These are phyloP conservation scores for Trichoderma sp. DNA, from an alignment of 2,329 filamentous ascomycete genomes.

Conservation along the genomic window DNA sequence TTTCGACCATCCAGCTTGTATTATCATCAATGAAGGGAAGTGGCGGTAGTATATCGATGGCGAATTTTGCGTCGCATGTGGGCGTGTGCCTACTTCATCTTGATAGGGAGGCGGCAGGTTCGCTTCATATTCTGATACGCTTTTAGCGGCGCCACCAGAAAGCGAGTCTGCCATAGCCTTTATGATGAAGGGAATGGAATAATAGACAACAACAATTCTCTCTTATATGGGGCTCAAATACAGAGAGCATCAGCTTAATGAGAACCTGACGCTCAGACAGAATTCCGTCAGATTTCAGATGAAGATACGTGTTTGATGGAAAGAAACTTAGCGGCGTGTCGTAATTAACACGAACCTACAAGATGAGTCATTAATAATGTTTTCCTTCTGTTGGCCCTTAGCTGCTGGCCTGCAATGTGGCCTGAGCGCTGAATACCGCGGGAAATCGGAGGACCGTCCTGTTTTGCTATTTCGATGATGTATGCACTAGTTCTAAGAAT, in stretches of 20 bases:
- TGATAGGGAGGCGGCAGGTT: not conserved
- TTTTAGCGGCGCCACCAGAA: not conserved
- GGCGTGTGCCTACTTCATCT: not conserved
- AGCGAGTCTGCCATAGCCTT: not conserved
- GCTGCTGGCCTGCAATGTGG: not conserved
- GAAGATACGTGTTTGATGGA: too few species aligned
- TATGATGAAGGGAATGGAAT: not conserved
- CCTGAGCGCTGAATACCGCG: not conserved
- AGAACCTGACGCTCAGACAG: not conserved
- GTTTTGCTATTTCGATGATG: not conserved
- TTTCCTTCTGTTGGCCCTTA: not conserved
- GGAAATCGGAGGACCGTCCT: not conserved
- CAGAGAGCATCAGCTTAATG: not conserved
- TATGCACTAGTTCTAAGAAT: not conserved
- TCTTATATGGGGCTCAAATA: not conserved
- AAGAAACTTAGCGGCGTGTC: not conserved
- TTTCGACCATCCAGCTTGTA: not conserved
- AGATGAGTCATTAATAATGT: not conserved
- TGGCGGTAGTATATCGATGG: not conserved
- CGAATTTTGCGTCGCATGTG: not conserved
- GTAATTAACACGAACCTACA: not conserved
- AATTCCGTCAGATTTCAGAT: not conserved
- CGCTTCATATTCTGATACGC: not conserved
- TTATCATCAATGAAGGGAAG: not conserved
- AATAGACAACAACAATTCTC: not conserved